Evolutionary conservation across 176 grass and related monocot genomes (phyloP).

Genomic region (Panicum miliaceum): DNA sequence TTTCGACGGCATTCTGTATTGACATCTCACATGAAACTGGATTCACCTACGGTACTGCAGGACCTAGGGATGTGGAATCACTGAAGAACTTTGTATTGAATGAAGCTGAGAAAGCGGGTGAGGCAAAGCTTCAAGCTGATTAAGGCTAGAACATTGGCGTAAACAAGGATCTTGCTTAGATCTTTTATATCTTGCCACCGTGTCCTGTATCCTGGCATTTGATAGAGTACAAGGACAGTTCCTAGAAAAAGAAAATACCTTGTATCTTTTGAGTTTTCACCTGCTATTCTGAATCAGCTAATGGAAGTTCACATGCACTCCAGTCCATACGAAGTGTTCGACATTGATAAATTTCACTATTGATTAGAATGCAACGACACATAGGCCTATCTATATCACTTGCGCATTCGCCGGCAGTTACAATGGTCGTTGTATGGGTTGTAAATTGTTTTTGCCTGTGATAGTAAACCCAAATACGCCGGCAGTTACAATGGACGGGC

Average conservation of each 20-base stretch:
- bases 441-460: too few relatives aligned
- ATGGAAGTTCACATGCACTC: neutral
- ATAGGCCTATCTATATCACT: neutral
- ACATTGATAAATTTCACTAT: neutral
- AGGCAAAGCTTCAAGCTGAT: slow-evolving; percentile 48
- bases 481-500: too few relatives aligned
- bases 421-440: too few relatives aligned
- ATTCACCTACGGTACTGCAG: slow-evolving; percentile 45
- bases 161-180: neutral
- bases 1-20: neutral
- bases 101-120: slow-evolving; percentile 74
- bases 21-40: neutral
- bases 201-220: slow-evolving; percentile 13
- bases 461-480: too few relatives aligned
- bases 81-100: slow-evolving; percentile 77
- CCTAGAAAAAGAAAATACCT: slow-evolving; percentile 27
- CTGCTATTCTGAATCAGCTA: neutral
- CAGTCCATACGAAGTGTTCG: neutral
- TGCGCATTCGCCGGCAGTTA: too few relatives aligned
- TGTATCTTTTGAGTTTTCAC: slow-evolving; percentile 5
- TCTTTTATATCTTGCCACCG: slow-evolving; percentile 1
- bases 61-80: slow-evolving; percentile 75
- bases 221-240: neutral
- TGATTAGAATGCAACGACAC: neutral
- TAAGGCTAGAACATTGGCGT: slow-evolving; percentile 11